Conservation (phyloP, 805 yeast genomes). For the Candida loeiensis region DNA sequence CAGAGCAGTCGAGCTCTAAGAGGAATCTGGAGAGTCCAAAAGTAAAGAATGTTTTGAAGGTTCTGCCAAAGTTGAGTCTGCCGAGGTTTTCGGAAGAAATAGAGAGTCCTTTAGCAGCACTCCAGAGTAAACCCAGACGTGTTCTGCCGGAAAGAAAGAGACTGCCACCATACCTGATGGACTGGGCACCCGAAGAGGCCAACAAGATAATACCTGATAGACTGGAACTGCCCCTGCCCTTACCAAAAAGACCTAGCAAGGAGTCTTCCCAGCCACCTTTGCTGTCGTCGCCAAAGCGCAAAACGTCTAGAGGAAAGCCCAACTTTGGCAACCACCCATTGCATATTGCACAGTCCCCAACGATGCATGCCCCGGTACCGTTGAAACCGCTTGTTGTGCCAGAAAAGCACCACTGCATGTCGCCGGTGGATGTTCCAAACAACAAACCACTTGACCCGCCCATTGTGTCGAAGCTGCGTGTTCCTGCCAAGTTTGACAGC, state of each 20-base stretch:
- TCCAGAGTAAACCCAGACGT: not conserved
- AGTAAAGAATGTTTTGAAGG: too few relatives aligned
- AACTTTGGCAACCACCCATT: slow-evolving; percentile 1
- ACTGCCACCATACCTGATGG: not conserved
- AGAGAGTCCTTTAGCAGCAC: not conserved
- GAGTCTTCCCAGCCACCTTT: not conserved
- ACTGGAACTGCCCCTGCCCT: not conserved
- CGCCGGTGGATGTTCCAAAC: slow-evolving; percentile 5
- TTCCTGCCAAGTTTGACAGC: not conserved
- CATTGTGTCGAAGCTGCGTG: slow-evolving; percentile 7
- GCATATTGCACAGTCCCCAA: slow-evolving; percentile 3
- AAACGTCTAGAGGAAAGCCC: not conserved
- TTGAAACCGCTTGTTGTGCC: slow-evolving; percentile 8
- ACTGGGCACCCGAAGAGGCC: not conserved
- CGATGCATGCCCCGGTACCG: slow-evolving; percentile 6
- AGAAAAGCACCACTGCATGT: slow-evolving; percentile 2
- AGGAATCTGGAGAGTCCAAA: too few relatives aligned
- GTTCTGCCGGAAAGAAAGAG: not conserved
- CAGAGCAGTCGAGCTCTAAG: too few relatives aligned
- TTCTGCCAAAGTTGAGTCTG: too few relatives aligned
- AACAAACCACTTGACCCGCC: slow-evolving; percentile 10
- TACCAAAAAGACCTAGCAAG: not conserved
- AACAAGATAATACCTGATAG: not conserved
- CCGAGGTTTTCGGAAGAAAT: too few relatives aligned
- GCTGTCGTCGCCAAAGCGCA: not conserved